phyloP scores from a whole-genome alignment of 495 filamentous ascomycete genomes.

The Trichoderma virens region DNA sequence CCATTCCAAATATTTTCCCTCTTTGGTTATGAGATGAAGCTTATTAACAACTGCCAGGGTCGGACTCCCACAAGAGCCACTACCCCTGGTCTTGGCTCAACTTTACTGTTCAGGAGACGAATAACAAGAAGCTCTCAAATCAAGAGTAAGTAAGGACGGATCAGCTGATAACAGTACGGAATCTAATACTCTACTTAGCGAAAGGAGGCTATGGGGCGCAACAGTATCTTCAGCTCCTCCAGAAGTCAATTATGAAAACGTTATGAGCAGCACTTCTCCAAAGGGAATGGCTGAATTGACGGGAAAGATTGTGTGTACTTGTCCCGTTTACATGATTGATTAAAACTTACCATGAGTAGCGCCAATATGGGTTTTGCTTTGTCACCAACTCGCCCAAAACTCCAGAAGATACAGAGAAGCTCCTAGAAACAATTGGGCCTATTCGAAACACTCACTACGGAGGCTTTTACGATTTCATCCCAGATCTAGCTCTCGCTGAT shows the following conservation, averaged over 20 bases:
- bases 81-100: constrained; percentile 32
- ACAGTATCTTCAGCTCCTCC: constrained; percentile 29
- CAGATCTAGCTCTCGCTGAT: constrained; percentile 79
- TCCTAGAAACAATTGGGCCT: constrained; percentile 73
- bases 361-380: constrained; percentile 59
- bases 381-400: constrained; percentile 56
- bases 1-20: not conserved
- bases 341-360: constrained; percentile 23
- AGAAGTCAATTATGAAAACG: constrained; percentile 45
- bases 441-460: constrained; percentile 87
- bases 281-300: constrained; percentile 23
- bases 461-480: constrained; percentile 90
- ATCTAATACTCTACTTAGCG: constrained; percentile 9
- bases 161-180: constrained; percentile 25
- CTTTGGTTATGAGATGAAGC: not conserved
- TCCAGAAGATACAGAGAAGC: constrained; percentile 57
- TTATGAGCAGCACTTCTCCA: constrained; percentile 42
- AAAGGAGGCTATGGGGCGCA: constrained; percentile 13
- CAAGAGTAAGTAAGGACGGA: not conserved
- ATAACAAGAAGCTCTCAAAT: constrained; percentile 13
- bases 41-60: constrained; percentile 18
- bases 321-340: not conserved
- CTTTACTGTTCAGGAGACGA: constrained; percentile 32
- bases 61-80: constrained; percentile 47
- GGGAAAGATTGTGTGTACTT: constrained; percentile 29